Evolutionary conservation across 2,329 filamentous ascomycete species (phyloP).

Genomic region (Sporothrix humicola): DNA sequence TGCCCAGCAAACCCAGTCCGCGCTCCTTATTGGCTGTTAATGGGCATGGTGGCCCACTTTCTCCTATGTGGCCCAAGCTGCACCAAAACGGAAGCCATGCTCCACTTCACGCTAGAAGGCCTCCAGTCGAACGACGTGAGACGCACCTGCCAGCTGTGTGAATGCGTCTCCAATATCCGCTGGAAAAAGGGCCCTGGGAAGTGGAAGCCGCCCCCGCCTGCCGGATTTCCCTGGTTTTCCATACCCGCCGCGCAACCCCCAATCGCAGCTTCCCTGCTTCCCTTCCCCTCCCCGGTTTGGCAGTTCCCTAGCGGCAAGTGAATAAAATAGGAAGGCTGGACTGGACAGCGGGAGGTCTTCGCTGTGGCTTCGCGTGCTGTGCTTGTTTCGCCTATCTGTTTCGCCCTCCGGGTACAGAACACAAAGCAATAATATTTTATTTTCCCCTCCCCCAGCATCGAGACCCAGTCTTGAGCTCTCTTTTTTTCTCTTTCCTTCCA

Average conservation of each 20-base stretch:
- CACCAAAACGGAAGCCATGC: constrained; percentile 10
- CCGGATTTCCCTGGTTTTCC: constrained; percentile 17
- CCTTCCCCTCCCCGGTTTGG: neutral
- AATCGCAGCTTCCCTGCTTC: neutral
- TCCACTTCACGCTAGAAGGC: neutral
- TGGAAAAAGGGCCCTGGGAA: neutral
- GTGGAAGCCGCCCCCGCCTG: constrained; percentile 14
- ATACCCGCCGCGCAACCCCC: neutral
- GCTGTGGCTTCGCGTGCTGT: constrained; percentile 18
- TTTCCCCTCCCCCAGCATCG: constrained; percentile 1
- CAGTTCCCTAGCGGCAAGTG: neutral
- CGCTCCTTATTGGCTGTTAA: constrained; percentile 14
- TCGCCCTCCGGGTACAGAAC: neutral
- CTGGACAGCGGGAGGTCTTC: neutral
- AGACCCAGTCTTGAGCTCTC: neutral
- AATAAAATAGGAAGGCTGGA: constrained; percentile 25
- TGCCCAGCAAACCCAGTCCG: neutral
- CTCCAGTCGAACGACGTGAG: neutral
- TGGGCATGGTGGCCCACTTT: neutral
- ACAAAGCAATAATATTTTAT: neutral
- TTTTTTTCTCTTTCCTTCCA: neutral
- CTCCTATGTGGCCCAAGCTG: constrained; percentile 2
- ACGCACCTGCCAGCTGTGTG: neutral
- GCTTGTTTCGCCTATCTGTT: constrained; percentile 23
- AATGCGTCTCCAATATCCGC: constrained; percentile 14